Evolutionary conservation across 2,329 filamentous ascomycete genomes (phyloP), one percentile per base, ranked within the genome.

Genomic region (Stachybotrys elegans): DNA sequence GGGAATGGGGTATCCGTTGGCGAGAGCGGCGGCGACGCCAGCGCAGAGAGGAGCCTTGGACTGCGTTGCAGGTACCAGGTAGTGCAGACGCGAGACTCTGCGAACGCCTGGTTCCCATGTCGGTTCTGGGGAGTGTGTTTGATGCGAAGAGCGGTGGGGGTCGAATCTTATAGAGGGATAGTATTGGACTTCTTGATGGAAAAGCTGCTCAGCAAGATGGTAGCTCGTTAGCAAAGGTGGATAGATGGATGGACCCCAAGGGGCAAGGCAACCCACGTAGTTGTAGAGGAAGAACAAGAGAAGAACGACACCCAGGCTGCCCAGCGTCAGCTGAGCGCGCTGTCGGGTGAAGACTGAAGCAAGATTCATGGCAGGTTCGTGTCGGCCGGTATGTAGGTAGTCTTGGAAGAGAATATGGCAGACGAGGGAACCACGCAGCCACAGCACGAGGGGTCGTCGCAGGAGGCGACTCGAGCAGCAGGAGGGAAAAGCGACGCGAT

Each of bases 1-100:
- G 3, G 50, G 50, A 20, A 49, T 39, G 4, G 50, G 44, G 22
- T 51, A 52, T 13, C 48, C 43, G 29, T 49, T 52, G 21, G 44
- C 40, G 14, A 52, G 48, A 2, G 43, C 47, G 7, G 48, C 51
- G n/a, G 44, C 40, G 8, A 48, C 36, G 31, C 42, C 42, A 14
- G 50, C 48, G 34, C 50, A 51, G 11, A 52, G 34, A 8, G 45
- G 21, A 16, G 42, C 43, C 16, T 43, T 48, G 36, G 36, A 21
- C 22, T 36, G 16, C 14, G 35, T 45, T 25, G 50, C 43, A 19
- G 50, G 48, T 7, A 52, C 40, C 14, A 52, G 45, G 23, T 49
- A 49, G 22, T 52, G 48, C 6, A 48, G 14, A 7, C 25, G 39
- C 3, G 46, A 48, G 20, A 7, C 20, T 20, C 23, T 42, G 23